These are phyloP conservation scores for Phytophthora pini DNA, from an alignment of 352 stramenopile species.

Conservation along the genomic window DNA sequence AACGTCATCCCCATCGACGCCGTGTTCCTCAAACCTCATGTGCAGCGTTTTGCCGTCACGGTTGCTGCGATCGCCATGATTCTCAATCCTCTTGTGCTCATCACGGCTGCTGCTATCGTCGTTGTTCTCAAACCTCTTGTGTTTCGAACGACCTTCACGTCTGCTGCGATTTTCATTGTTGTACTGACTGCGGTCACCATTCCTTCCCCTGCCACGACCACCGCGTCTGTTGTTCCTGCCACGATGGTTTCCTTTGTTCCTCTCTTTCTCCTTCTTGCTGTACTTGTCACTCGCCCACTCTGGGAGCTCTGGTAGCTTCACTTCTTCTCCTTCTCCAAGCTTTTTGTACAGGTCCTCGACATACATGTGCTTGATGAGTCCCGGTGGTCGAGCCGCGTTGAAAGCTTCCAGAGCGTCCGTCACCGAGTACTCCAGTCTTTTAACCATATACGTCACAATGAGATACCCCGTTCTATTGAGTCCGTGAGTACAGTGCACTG, in stretches of 20 bases:
- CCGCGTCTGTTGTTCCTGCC: background rate
- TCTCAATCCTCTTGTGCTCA: conserved; percentile 7
- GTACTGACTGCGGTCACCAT: background rate
- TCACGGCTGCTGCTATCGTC: background rate
- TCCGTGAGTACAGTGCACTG: conserved; percentile 82
- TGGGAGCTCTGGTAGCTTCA: conserved; percentile 63
- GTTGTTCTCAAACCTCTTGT: background rate
- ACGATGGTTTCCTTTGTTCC: conserved; percentile 1
- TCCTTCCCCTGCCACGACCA: background rate
- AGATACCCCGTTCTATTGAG: conserved; percentile 84
- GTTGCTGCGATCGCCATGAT: background rate
- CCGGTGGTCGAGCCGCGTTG: conserved; percentile 59
- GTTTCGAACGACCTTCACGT: background rate
- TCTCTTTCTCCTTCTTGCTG: conserved; percentile 33
- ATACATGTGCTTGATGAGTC: conserved; percentile 88
- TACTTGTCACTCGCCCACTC: conserved; percentile 78
- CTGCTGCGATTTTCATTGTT: background rate
- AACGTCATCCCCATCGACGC: background rate
- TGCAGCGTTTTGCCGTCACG: background rate
- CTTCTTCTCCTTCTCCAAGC: conserved; percentile 46
- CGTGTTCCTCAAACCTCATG: background rate
- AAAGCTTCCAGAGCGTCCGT: conserved; percentile 76
- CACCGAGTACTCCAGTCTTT: conserved; percentile 48
- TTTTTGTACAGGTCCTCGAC: conserved; percentile 72
- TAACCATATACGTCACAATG: conserved; percentile 79